Evolutionary conservation across 1,284 basidiomycete genomes (phyloP), one percentile per base, ranked within the genome.

Genomic region (Flammula alnicola): DNA sequence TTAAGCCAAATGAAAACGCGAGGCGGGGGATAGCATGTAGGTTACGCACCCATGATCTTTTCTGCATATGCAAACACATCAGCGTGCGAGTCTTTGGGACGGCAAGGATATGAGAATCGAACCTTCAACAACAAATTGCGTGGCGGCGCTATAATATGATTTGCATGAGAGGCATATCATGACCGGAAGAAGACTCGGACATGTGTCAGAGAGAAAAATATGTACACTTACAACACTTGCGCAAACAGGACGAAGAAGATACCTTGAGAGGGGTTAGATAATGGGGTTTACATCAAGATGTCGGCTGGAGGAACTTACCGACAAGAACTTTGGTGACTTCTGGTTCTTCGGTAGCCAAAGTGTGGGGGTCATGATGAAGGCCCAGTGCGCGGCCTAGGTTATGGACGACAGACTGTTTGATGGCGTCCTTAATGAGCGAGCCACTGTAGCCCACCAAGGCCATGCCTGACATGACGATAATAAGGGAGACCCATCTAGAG

Each of bases 41-140:
- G 26, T 4, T 10, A 56, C 71, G 54, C 52, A 74, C 77, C 65
- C 86, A 98, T 87, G 63, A 98, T 93, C 76, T 90, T 93, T 72
- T 94, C 92, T 81, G 57, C 52, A 44, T 17, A 38, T 79, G 56
- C 54, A 50, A 40, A 40, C 3, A 27, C n/a, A 54, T 45, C 22
- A 47, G 32, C 23, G 41, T 51, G 52, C 49, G 51, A 47, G 36
- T 49, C 45, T 44, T 29, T 29, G 53, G n/a, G n/a, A n/a, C 19
- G 40, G 22, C 41, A 25, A 44, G 17, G 16, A 16, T 29, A 44
- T 36, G 31, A 47, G 25, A 45, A 44, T 52, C 78, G 80, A 80
- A 79, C 93, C 93, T 77, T 98, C 96, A n/a, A 97, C 79, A 39
- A 98, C 94, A 65, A 95, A 95, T 64, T 96, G 93, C 9, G 84